A percentile compares a stretch with the other conserved stretches of the same genome.
Evolutionary conservation across 1,284 basidiomycete genomes (phyloP).

Genomic region (Apiotrichum akiyoshidainum): DNA sequence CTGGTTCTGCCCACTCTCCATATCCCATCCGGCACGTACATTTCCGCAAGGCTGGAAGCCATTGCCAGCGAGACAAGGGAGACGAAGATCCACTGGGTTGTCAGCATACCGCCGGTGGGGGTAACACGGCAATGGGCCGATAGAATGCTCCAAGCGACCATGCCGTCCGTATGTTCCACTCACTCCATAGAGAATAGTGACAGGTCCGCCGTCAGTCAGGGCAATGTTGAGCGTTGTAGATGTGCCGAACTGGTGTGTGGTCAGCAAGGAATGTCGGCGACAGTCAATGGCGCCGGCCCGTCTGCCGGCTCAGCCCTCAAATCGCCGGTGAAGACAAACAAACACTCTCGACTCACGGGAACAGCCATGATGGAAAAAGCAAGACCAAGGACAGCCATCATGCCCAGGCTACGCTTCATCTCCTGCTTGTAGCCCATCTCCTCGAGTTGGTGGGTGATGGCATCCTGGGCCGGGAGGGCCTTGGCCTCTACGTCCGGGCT

Average conservation of each 20-base stretch:
- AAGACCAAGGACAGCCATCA: constrained; percentile 53
- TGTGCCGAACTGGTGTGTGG: constrained; percentile 42
- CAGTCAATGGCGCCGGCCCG: no score
- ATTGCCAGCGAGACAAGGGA: constrained; percentile 53
- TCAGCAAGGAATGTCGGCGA: neutral
- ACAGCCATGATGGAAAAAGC: constrained; percentile 53
- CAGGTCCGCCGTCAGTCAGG: constrained; percentile 52
- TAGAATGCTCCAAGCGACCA: no score
- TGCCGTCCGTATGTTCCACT: constrained; percentile 14
- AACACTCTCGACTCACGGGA: constrained; percentile 8
- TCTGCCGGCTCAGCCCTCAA: neutral
- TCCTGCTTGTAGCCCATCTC: constrained; percentile 53
- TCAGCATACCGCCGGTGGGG: neutral
- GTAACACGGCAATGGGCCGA: no score
- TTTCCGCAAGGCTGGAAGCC: constrained; percentile 52
- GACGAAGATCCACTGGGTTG: constrained; percentile 50
- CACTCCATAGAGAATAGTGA: constrained; percentile 50
- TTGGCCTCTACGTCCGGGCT: neutral
- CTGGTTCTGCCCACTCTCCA: neutral
- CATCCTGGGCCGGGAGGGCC: constrained; percentile 2
- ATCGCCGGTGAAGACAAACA: neutral
- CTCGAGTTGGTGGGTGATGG: constrained; percentile 33
- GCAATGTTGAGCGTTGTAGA: constrained; percentile 51
- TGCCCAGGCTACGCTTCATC: constrained; percentile 51
- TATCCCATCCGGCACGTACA: constrained; percentile 27